Evolutionary conservation across 2,329 filamentous ascomycete genomes (phyloP).

Genomic region (Penicillium sp.): DNA sequence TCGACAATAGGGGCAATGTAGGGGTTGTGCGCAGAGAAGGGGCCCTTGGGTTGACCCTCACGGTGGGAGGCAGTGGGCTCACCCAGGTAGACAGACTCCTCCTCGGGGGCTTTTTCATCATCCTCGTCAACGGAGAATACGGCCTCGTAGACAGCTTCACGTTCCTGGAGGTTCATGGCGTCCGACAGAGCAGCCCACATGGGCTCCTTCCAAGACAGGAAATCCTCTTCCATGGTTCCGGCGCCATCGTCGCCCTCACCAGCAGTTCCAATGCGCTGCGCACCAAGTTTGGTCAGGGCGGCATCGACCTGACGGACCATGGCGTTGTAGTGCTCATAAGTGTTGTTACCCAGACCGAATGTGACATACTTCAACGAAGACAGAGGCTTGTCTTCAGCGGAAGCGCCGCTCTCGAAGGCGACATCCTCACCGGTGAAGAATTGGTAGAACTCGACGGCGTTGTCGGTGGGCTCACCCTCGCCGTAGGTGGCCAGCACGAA

Average conservation of each 20-base stretch:
- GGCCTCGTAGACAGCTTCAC: conserved; percentile 93
- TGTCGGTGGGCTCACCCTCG: conserved; percentile 97
- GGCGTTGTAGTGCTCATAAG: conserved; percentile 98
- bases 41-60: conserved; percentile 76
- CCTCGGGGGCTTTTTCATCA: conserved; percentile 69
- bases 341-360: conserved; percentile 98
- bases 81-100: conserved; percentile 83
- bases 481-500: conserved; percentile 97
- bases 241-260: conserved; percentile 97
- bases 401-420: conserved; percentile 68
- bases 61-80: conserved; percentile 97
- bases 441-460: conserved; percentile 98
- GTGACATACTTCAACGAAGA: conserved; percentile 85
- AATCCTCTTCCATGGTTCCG: conserved; percentile 99
- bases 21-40: conserved; percentile 94
- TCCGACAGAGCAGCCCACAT: conserved; percentile 89
- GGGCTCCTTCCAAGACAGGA: conserved; percentile 97
- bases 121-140: conserved; percentile 79
- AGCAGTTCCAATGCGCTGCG: conserved; percentile 76
- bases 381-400: conserved; percentile 66
- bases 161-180: conserved; percentile 86
- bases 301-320: conserved; percentile 93
- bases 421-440: conserved; percentile 81
- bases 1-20: conserved; percentile 92
- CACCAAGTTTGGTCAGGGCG: conserved; percentile 76